Conservation (phyloP, 2,329 filamentous ascomycete genomes). For the Venturiaceae sp. region DNA sequence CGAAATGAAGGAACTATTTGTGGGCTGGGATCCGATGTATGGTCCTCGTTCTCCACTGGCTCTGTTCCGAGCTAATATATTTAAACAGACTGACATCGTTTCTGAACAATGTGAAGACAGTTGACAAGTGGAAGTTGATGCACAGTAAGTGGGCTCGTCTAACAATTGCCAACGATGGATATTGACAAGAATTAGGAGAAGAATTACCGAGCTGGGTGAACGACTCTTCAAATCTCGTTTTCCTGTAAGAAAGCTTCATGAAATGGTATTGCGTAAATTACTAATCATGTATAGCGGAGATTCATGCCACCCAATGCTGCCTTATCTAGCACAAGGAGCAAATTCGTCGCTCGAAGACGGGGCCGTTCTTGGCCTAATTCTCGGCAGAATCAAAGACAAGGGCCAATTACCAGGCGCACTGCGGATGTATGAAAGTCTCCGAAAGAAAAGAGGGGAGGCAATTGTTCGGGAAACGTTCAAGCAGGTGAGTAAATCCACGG, state of each 20-base stretch:
- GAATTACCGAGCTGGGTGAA: conserved; percentile 48
- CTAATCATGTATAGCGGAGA: conserved; percentile 51
- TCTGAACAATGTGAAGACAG: conserved; percentile 42
- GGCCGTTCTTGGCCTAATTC: conserved; percentile 41
- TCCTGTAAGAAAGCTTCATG: conserved; percentile 38
- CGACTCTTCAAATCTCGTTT: conserved; percentile 38
- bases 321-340: conserved; percentile 49
- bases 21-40: conserved; percentile 46
- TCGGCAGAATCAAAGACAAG: conserved; percentile 20
- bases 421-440: conserved; percentile 9
- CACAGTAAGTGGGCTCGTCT: conserved; percentile 20
- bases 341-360: conserved; percentile 33
- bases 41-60: conserved; percentile 23
- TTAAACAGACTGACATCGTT: conserved; percentile 26
- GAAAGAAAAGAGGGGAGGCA: conserved; percentile 32
- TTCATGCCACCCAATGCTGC: conserved; percentile 53
- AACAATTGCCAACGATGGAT: neutral
- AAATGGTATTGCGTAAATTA: conserved; percentile 55
- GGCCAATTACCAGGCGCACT: conserved; percentile 7
- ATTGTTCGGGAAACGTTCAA: conserved; percentile 56
- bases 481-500: conserved; percentile 12
- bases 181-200: conserved; percentile 21
- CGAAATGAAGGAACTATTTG: conserved; percentile 44
- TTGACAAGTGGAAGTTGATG: conserved; percentile 64
- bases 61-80: neutral